A percentile compares a stretch with the other conserved stretches of the same genome.
Evolutionary conservation across 106 monocot genomes (phyloP).

Genomic region (Dendrobium huoshanense): DNA sequence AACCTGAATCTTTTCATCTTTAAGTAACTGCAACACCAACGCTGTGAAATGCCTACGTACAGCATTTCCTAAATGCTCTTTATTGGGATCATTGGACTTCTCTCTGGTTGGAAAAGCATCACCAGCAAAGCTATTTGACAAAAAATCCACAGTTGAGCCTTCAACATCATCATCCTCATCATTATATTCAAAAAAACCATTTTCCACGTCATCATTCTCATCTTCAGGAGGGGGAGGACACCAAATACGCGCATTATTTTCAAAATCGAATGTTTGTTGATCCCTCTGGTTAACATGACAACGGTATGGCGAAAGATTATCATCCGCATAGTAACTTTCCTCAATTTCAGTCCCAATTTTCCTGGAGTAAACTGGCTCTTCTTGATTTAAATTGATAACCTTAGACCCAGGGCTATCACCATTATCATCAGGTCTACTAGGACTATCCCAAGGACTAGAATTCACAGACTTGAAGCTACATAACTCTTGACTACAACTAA

Average conservation of each 20-base stretch:
- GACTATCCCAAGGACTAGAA: constrained; percentile 63
- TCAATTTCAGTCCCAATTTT: constrained; percentile 24
- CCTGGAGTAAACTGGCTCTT: constrained; percentile 12
- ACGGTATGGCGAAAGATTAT: constrained; percentile 15
- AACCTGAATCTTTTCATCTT: constrained; percentile 43
- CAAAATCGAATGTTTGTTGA: constrained; percentile 45
- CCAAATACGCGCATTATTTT: constrained; percentile 49
- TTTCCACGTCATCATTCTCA: constrained; percentile 50
- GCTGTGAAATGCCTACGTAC: constrained; percentile 61
- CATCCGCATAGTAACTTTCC: constrained; percentile 19
- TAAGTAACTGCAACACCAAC: constrained; percentile 67
- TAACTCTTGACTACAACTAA: constrained; percentile 37
- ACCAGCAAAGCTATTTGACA: constrained; percentile 28
- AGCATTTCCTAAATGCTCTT: constrained; percentile 35
- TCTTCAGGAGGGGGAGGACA: constrained; percentile 65
- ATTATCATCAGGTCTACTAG: constrained; percentile 24
- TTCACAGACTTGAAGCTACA: constrained; percentile 36
- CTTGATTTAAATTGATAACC: constrained; percentile 16
- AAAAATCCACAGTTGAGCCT: constrained; percentile 14
- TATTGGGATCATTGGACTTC: constrained; percentile 32
- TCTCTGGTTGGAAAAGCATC: constrained; percentile 20
- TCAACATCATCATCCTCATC: constrained; percentile 43
- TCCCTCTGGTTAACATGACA: constrained; percentile 19
- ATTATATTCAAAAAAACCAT: constrained; percentile 33
- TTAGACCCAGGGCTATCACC: constrained; percentile 15